A percentile compares a stretch with the other conserved stretches of the same genome.
Evolutionary conservation across 805 yeast species (phyloP).

Genomic region (Citeromyces matritensis): DNA sequence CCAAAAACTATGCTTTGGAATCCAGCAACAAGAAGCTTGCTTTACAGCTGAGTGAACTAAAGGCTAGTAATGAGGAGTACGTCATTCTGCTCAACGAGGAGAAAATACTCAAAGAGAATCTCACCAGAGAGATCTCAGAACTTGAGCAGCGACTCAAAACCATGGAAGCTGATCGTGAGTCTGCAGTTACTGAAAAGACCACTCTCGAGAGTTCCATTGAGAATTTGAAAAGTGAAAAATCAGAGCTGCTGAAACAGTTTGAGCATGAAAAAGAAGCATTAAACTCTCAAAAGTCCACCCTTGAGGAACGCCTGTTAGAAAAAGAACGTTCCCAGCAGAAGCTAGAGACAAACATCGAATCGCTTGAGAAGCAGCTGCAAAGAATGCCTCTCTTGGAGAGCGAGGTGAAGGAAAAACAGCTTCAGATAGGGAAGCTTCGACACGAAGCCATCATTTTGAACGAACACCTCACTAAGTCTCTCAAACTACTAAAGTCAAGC

Average conservation of each 20-base stretch:
- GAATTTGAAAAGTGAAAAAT: slow-evolving; percentile 6
- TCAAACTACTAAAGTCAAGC: slow-evolving; percentile 68
- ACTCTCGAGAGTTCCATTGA: slow-evolving; percentile 12
- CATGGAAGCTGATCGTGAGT: slow-evolving; percentile 12
- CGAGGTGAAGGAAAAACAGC: slow-evolving; percentile 54
- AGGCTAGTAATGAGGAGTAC: slow-evolving; percentile 17
- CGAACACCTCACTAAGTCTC: slow-evolving; percentile 90
- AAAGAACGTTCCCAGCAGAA: slow-evolving; percentile 8
- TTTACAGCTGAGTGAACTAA: slow-evolving; percentile 19
- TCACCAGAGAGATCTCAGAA: slow-evolving; percentile 24
- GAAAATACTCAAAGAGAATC: slow-evolving; percentile 24
- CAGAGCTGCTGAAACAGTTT: slow-evolving; percentile 3
- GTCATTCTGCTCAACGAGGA: slow-evolving; percentile 23
- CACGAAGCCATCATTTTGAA: slow-evolving; percentile 90
- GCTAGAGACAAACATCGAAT: slow-evolving; percentile 3
- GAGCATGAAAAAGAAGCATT: slow-evolving; percentile 6
- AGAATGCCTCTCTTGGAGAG: slow-evolving; percentile 24
- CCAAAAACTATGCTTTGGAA: slow-evolving; percentile 17
- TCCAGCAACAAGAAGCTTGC: slow-evolving; percentile 11
- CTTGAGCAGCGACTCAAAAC: slow-evolving; percentile 9
- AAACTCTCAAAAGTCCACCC: slow-evolving; percentile 6
- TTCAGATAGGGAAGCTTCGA: slow-evolving; percentile 77
- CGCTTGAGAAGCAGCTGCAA: slow-evolving; percentile 8
- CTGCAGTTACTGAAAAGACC: slow-evolving; percentile 6
- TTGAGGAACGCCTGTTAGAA: slow-evolving; percentile 9